phyloP scores from a whole-genome alignment of 2,329 filamentous ascomycete species.

The Pseudocercospora fuligena region DNA sequence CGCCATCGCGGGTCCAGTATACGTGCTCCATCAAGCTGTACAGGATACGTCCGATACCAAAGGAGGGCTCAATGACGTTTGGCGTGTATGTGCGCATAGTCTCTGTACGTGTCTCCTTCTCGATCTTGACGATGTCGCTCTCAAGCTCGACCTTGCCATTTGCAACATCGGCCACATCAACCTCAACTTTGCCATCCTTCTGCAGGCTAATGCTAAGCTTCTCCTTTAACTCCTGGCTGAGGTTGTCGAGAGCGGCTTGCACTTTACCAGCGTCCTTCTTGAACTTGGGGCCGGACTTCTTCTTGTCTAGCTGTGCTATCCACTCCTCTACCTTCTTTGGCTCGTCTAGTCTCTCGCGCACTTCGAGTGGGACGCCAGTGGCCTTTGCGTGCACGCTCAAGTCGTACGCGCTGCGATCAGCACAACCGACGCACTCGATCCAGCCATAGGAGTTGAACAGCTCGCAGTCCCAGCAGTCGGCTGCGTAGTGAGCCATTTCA shows the following conservation, averaged over 20 bases:
- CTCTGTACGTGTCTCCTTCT: constrained; percentile 80
- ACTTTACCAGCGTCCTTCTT: constrained; percentile 92
- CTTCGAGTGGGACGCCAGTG: constrained; percentile 83
- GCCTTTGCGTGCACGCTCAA: constrained; percentile 89
- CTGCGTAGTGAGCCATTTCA: constrained; percentile 91
- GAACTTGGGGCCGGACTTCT: constrained; percentile 93
- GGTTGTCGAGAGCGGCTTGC: constrained; percentile 75
- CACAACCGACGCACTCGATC: constrained; percentile 98
- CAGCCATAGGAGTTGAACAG: constrained; percentile 89
- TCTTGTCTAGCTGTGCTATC: constrained; percentile 86
- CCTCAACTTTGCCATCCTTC: constrained; percentile 72
- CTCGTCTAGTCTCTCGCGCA: constrained; percentile 78
- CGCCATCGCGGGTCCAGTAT: constrained; percentile 87
- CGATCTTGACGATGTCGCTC: constrained; percentile 80
- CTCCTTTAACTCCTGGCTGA: constrained; percentile 81
- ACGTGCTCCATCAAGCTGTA: constrained; percentile 93
- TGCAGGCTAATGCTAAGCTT: constrained; percentile 75
- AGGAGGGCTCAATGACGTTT: constrained; percentile 88
- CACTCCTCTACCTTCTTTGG: constrained; percentile 84
- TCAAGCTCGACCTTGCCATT: constrained; percentile 77
- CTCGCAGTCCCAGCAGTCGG: constrained; percentile 98
- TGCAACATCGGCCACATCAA: constrained; percentile 71
- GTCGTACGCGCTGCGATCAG: constrained; percentile 94
- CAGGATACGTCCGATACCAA: constrained; percentile 92
- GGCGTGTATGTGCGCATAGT: constrained; percentile 89